Evolutionary conservation across 1,284 basidiomycete genomes (phyloP).

Genomic region (Crucibulum cyathiforme): DNA sequence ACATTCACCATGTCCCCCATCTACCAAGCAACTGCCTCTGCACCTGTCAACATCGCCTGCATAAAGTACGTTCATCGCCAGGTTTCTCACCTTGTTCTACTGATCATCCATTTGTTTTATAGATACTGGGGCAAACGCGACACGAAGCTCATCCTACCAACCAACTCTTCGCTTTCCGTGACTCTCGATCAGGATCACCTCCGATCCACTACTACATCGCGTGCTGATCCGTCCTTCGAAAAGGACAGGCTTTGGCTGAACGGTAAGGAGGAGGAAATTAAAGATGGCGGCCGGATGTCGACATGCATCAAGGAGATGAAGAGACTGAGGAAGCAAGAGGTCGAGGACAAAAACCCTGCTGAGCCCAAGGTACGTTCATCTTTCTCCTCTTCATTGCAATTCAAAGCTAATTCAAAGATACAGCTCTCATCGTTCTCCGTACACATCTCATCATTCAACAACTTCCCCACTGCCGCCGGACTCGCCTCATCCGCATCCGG

Average conservation of each 20-base stretch:
- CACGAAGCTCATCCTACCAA: slow-evolving; percentile 93
- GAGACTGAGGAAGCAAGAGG: slow-evolving; percentile 68
- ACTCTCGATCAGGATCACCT: slow-evolving; percentile 98
- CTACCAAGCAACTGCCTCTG: slow-evolving; percentile 89
- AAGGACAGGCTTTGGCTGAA: slow-evolving; percentile 94
- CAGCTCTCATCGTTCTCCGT: slow-evolving; percentile 79
- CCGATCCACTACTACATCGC: slow-evolving; percentile 91
- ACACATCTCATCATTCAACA: slow-evolving; percentile 95
- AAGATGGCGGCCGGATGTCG: slow-evolving; percentile 76
- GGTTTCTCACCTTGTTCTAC: background rate
- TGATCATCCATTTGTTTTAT: slow-evolving; percentile 15
- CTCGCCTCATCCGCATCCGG: slow-evolving; percentile 97
- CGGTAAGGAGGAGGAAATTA: slow-evolving; percentile 89
- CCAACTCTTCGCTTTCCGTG: slow-evolving; percentile 97
- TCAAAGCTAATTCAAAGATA: slow-evolving; percentile 3
- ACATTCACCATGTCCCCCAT: slow-evolving; percentile 56
- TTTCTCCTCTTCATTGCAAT: slow-evolving; percentile 3
- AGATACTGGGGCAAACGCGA: slow-evolving; percentile 99
- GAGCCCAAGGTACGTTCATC: slow-evolving; percentile 67
- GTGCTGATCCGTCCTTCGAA: slow-evolving; percentile 79
- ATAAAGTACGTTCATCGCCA: slow-evolving; percentile 75
- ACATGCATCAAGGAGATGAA: slow-evolving; percentile 93
- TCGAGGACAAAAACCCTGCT: slow-evolving; percentile 73
- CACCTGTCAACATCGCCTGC: slow-evolving; percentile 95
- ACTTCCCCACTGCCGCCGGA: slow-evolving; percentile 98